Evolutionary conservation across 75 land plant species (phyloP), one percentile per base, ranked within the genome.

Genomic region (Sequoia sempervirens): DNA sequence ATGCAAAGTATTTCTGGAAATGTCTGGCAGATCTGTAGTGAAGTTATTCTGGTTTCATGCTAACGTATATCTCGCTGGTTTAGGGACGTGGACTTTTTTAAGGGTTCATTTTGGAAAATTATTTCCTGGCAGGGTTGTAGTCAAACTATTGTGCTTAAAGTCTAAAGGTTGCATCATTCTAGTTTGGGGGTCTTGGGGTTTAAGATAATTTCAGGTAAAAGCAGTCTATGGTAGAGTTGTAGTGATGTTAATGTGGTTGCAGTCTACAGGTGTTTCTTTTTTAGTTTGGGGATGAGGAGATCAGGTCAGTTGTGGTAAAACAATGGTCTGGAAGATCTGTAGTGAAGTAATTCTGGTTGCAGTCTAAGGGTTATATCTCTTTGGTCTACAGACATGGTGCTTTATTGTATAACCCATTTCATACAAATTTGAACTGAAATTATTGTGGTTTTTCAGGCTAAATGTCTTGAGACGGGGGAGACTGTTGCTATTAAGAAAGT

Each of bases 401-500:
- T 28, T 18, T 46, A 41, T 43, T 30, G 15, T 32, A 70, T 30
- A 32, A 70, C 73, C 14, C 73, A 75, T 18, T 50, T 37, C 13
- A 0, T 26, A 9, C 7, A 11, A 40, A 41, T 43, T 13, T 45
- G 30, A 12, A 78, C 80, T 73, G 85, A 13, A n/a, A 20, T 70
- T 70, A 70, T 70, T 10, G 14, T 28, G 32, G 13, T 70, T 70
- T 37, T 45, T 26, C 81, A 96, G 98, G 98, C 98, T 58, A 96
- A 94, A 86, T 96, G 98, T 87, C 84, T 96, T 80, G 98, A 96
- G 84, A 96, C 98, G 14, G 94, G 95, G 36, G 98, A 96, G 85
- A 94, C 96, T 17, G 96, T 96, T 72, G 98, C 96, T 68, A 96
- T 96, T 52, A 96, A 96, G 84, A 96, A 96, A 91, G 98, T 96